Conservation (phyloP, 805 yeast genomes). For the Kazachstania africana region DNA sequence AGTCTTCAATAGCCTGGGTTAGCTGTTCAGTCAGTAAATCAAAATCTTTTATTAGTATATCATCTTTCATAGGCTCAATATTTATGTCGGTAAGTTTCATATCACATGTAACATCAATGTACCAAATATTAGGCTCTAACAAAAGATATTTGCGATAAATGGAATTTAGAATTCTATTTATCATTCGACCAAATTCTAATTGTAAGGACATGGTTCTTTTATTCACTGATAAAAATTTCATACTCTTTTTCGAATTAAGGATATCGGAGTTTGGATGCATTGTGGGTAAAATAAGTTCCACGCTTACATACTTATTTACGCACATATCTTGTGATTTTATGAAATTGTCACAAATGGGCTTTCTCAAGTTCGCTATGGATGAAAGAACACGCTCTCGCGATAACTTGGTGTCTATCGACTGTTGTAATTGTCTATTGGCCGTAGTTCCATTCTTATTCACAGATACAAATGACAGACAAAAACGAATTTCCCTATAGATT, state of each 20-base stretch:
- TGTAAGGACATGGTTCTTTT: constrained; percentile 22
- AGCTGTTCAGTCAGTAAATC: constrained; percentile 1
- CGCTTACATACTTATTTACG: constrained; percentile 4
- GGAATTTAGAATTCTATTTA: constrained; percentile 16
- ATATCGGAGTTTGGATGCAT: constrained; percentile 23
- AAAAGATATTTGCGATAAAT: constrained; percentile 16
- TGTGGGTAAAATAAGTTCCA: constrained; percentile 24
- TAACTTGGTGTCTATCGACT: constrained; percentile 3
- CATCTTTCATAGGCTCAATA: constrained; percentile 35
- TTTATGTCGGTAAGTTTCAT: constrained; percentile 27
- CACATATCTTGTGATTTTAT: constrained; percentile 4
- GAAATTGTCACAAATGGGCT: constrained; percentile 9
- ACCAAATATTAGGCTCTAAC: constrained; percentile 28
- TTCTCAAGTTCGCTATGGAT: constrained; percentile 5
- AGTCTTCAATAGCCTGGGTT: neutral
- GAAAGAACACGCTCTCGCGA: constrained; percentile 8
- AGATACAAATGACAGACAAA: constrained; percentile 16
- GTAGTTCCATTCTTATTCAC: constrained; percentile 12
- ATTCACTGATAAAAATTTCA: constrained; percentile 27
- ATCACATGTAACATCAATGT: constrained; percentile 16
- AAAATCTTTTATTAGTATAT: constrained; percentile 24
- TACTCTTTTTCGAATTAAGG: constrained; percentile 10
- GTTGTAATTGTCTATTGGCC: constrained; percentile 10
- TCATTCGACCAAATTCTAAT: constrained; percentile 23
- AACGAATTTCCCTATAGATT: constrained; percentile 21